Evolutionary conservation across 192 early-diverging fungal species (phyloP), one percentile per base, ranked within the genome.

Genomic region (Backusella macrospora): DNA sequence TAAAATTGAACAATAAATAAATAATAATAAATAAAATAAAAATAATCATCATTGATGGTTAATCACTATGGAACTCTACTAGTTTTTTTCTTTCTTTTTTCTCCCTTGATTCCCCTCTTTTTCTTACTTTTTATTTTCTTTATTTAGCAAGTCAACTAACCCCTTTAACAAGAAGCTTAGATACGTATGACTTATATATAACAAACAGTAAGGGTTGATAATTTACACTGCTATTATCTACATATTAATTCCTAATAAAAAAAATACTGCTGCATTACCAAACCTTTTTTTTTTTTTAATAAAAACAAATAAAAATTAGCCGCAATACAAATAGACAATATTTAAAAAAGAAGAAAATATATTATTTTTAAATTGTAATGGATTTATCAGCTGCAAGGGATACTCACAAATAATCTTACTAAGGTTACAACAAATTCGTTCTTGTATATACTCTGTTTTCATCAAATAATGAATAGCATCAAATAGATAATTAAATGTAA

Each of bases 111-210:
- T 26, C 23, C 52, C 23, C 52, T 59, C 23, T 59, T 21, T 23
- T 59, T 59, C 52, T 9, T 43, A 43, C n/a, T 59, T 26, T 5
- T 59, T 59, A 26, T 59, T 59, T 59, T 59, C 23, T 26, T 59
- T 59, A 34, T 59, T 59, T 59, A 23, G 52, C 26, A 59, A 59
- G 26, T 18, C 12, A 23, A 10, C 52, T 59, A 18, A 26, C 52
- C 52, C 52, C 52, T 59, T 59, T 59, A 59, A 59, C 52, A 59
- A 59, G 52, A 59, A 59, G 52, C 26, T 59, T 59, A 59, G 52
- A 59, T 59, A 26, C 21, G 52, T 59, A 21, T 59, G 52, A 26
- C 21, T 26, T 55, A 10, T 59, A 34, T 34, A 59, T 26, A 26
- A 23, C 10, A 23, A 59, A 59, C 21, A 59, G 23, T 59, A 26